Base-by-base conservation (phyloP, 352 stramenopile species). In the Thraustochytrium sp. region DNA sequence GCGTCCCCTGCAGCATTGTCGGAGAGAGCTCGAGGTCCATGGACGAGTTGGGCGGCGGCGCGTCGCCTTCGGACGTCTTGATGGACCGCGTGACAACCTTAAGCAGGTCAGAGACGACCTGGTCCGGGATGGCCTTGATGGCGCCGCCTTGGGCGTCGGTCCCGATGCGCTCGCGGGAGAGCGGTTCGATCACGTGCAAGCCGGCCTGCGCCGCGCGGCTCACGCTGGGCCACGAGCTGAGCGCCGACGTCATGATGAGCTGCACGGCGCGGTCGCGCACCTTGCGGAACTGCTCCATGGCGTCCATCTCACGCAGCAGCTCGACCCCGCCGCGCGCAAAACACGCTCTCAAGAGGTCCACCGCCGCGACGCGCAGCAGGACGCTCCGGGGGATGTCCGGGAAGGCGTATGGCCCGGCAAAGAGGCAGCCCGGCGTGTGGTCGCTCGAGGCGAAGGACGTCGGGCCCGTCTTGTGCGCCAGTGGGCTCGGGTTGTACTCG, bases 171-270 rank as follows among this genome's bases (percentile, higher is more conserved):
- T 53, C 48, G 4, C 26, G 31, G 23, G 36, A 65, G 5, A 61
- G 48, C 34, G n/a, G n/a, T 11, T 72, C 48, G 16, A 80, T 23
- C n/a, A 80, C 34, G 0, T 55, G 44, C 31, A 80, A 31, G 16
- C 31, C 68, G 23, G 1, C 34, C 38, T 80, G 34, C 37, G 68
- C 42, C 5, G 68, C 42, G 13, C 68, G 68, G 21, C 31, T 53
- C 34, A 80, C 68, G 29, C 44, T 51, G 21, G 65, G 68, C 68
- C 68, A 80, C 8, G 34, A 80, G 53, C 68, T 80, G 11, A 80
- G 68, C 42, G 68, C 34, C 8, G 68, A 80, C 2, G 68, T 63
- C 21, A 80, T 80, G 46, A 80, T 34, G 16, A 80, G 68, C 51
- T 80, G 76, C n/a, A 80, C 31, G 34, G 68, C 48, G 18, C 68